Base-by-base conservation (phyloP, 176 grass and related monocot species). In the Aegilops speltoides region DNA sequence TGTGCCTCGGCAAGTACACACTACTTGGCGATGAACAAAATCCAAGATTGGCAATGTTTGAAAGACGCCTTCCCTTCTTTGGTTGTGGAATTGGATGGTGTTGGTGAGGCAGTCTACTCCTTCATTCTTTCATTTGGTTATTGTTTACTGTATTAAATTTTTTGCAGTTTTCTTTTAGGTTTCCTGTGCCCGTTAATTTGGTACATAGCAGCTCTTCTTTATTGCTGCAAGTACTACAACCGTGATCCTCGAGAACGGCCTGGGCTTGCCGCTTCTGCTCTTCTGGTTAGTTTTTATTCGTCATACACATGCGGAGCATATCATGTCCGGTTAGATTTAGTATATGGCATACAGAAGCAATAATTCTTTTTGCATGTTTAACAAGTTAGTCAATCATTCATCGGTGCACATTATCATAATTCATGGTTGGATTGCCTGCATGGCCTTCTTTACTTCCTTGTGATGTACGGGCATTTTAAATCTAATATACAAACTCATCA, bases 41-140 rank as follows among this genome's bases (percentile, higher is more conserved):
- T 67, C 97, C 97, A 13, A 89, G 87, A 52, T 82, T 99, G 63
- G 79, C 92, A 86, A 91, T 90, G 87, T 99, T 94, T 81, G 92
- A 96, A 52, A 83, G 85, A 70, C 85, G 90, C 56, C 94, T 96
- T 66, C 92, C 97, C 14, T 96, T 87, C 87, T 99, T 87, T 74
- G 94, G 97, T 70, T 99, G 92, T 93, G 97, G 97, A 80, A 90
- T 96, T 72, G 97, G 94, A 40, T 99, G 97, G 97, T 96, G 87
- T 66, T 94, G 85, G 97, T 99, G 80, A 96, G 97, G 96, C 32
- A 77, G 9, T 81, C 50, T 14, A 62, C 34, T 64, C 66, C 34
- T 84, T 17, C 6, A 19, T 8, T 78, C 2, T 28, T 88, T 62
- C 5, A 10, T 31, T 50, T 33, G 15, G 52, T n/a, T 24, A 71